These are phyloP conservation scores for Aspergillus taichungensis DNA, from an alignment of 495 filamentous ascomycete genomes.

Conservation along the genomic window DNA sequence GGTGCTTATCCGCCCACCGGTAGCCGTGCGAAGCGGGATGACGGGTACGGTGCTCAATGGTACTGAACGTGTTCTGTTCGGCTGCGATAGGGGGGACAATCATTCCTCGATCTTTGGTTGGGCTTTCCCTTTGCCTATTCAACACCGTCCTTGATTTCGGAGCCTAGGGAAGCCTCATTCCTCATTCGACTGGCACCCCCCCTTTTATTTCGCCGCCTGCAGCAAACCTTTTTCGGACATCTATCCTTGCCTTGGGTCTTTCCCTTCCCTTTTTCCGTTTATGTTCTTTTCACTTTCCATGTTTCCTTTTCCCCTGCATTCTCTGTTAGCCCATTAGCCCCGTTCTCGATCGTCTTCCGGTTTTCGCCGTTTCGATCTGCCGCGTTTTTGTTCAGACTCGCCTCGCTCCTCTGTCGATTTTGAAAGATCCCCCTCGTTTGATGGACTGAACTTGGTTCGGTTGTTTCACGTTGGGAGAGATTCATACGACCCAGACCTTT, in stretches of 20 bases:
- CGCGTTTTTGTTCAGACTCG: conserved; percentile 13
- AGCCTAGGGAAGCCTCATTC: conserved; percentile 20
- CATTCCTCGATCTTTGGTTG: conserved; percentile 10
- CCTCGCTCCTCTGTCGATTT: conserved; percentile 7
- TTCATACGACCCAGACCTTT: conserved; percentile 1
- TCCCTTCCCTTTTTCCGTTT: conserved; percentile 17
- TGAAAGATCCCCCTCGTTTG: conserved; percentile 1
- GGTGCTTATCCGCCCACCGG: conserved; percentile 54
- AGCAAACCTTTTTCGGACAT: conserved; percentile 36
- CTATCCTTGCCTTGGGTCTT: conserved; percentile 26
- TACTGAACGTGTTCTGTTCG: conserved; percentile 35
- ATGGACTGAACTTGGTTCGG: neutral
- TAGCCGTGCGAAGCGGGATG: conserved; percentile 70
- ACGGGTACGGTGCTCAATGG: conserved; percentile 51
- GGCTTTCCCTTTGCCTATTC: conserved; percentile 2
- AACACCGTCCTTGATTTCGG: too few relatives aligned
- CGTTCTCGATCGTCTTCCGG: conserved; percentile 32
- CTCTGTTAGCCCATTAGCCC: conserved; percentile 29
- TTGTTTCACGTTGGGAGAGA: neutral
- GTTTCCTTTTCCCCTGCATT: conserved; percentile 22
- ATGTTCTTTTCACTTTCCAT: conserved; percentile 4
- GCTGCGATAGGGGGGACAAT: too few relatives aligned
- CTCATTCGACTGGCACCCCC: conserved; percentile 20
- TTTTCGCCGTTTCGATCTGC: conserved; percentile 28
- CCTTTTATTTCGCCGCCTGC: conserved; percentile 20